phyloP scores from a whole-genome alignment of 2,329 filamentous ascomycete genomes.

The Ophiostoma populinum region DNA sequence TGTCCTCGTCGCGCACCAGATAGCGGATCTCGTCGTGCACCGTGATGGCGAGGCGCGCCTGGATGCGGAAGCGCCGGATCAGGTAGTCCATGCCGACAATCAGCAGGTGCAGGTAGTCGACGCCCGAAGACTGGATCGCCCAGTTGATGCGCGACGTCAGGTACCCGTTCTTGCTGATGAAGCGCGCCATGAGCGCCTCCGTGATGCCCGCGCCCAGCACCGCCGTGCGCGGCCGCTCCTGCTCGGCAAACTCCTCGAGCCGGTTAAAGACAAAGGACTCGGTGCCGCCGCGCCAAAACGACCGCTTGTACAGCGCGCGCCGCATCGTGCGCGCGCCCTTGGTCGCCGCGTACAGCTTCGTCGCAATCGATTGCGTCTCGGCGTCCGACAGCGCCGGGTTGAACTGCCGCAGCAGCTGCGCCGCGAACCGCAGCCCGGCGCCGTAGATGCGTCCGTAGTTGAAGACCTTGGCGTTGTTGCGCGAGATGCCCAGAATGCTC shows the following conservation, averaged over 20 bases:
- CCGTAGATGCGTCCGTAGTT: constrained; percentile 98
- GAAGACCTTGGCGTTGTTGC: constrained; percentile 93
- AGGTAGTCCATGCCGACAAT: constrained; percentile 93
- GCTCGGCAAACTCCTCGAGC: constrained; percentile 92
- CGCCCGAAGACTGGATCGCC: constrained; percentile 94
- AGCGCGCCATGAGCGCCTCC: constrained; percentile 78
- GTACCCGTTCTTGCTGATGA: constrained; percentile 76
- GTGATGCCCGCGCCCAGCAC: constrained; percentile 92
- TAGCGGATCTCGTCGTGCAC: constrained; percentile 98
- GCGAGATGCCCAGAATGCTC: constrained; percentile 76
- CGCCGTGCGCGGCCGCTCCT: constrained; percentile 76
- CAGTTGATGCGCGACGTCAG: constrained; percentile 96
- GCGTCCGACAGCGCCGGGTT: constrained; percentile 69
- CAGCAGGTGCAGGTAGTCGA: constrained; percentile 90
- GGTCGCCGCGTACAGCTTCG: constrained; percentile 69
- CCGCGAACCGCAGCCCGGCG: constrained; percentile 87
- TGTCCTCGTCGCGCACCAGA: constrained; percentile 68
- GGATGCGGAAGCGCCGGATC: constrained; percentile 64
- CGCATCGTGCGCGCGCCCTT: constrained; percentile 76
- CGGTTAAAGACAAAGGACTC: constrained; percentile 98
- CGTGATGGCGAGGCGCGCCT: constrained; percentile 75
- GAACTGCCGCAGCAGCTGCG: constrained; percentile 80
- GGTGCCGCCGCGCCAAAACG: constrained; percentile 92
- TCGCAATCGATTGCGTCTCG: constrained; percentile 59
- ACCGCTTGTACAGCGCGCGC: constrained; percentile 50